phyloP scores from a whole-genome alignment of 2,329 filamentous ascomycete genomes.

The Stromatinia cepivora region DNA sequence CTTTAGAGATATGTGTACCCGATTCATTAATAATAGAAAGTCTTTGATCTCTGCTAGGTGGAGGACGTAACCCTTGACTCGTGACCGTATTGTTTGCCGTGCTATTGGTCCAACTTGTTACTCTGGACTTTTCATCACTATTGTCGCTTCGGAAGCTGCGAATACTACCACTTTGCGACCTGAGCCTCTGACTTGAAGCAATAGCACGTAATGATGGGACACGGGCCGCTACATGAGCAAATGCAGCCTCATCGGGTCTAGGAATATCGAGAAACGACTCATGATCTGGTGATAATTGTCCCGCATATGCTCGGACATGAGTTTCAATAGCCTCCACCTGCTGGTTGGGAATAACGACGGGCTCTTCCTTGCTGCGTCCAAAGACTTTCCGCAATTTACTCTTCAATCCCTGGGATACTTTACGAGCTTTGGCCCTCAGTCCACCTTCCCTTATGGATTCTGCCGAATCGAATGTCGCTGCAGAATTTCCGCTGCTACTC shows the following conservation, averaged over 20 bases:
- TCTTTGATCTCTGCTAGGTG: constrained; percentile 53
- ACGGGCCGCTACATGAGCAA: constrained; percentile 52
- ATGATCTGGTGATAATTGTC: constrained; percentile 35
- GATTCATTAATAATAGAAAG: constrained; percentile 66
- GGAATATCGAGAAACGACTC: constrained; percentile 42
- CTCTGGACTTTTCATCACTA: constrained; percentile 58
- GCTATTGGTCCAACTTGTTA: constrained; percentile 68
- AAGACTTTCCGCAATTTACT: constrained; percentile 62
- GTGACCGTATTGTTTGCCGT: constrained; percentile 57
- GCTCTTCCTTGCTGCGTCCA: constrained; percentile 44
- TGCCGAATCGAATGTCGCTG: constrained; percentile 34
- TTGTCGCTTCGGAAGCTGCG: constrained; percentile 48
- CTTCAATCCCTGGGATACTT: constrained; percentile 62
- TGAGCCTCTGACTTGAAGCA: constrained; percentile 49
- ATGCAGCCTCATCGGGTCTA: constrained; percentile 45
- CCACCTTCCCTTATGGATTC: constrained; percentile 39
- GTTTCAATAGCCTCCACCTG: constrained; percentile 50
- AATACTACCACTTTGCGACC: constrained; percentile 56
- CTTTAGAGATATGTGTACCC: constrained; percentile 47
- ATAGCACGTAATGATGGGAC: constrained; percentile 53
- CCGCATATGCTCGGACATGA: constrained; percentile 36
- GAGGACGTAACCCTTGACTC: constrained; percentile 39
- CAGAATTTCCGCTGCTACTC: constrained; percentile 46
- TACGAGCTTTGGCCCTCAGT: constrained; percentile 56
- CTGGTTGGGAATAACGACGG: constrained; percentile 49